Conservation (phyloP, 192 early-diverging fungal genomes). For the Oehlia diaphana region DNA sequence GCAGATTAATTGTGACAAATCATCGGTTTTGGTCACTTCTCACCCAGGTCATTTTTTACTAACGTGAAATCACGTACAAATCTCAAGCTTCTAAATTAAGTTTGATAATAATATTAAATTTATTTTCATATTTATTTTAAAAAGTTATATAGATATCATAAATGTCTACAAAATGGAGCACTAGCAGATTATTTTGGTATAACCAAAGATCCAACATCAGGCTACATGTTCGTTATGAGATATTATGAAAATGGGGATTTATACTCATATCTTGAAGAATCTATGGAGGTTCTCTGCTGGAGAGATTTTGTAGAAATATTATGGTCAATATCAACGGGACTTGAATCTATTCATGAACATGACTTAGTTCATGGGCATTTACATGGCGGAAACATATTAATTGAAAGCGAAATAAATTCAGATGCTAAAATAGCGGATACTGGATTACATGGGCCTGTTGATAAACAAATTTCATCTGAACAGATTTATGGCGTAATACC, state of each 20-base stretch:
- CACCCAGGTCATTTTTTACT: too few species aligned
- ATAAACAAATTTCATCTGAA: not conserved
- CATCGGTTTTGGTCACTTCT: too few species aligned
- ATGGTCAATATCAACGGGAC: not conserved
- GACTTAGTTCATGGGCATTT: slow-evolving; percentile 2
- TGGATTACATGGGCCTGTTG: too few species aligned
- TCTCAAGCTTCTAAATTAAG: too few species aligned
- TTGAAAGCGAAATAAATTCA: too few species aligned
- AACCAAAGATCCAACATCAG: not conserved
- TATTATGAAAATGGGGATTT: not conserved
- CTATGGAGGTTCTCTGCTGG: not conserved
- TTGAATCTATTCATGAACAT: not conserved
- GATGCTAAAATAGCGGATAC: too few species aligned
- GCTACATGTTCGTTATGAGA: slow-evolving; percentile 3
- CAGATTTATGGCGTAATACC: not conserved
- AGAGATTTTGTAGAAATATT: not conserved
- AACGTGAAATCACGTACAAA: too few species aligned
- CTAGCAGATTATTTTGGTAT: not conserved
- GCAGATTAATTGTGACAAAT: too few species aligned
- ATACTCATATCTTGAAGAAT: not conserved
- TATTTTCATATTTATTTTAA: too few species aligned
- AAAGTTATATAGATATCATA: not conserved
- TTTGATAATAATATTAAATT: too few species aligned
- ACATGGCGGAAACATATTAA: not conserved
- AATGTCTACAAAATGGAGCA: not conserved